Conservation (phyloP, 805 yeast genomes). For the Candida easanensis region DNA sequence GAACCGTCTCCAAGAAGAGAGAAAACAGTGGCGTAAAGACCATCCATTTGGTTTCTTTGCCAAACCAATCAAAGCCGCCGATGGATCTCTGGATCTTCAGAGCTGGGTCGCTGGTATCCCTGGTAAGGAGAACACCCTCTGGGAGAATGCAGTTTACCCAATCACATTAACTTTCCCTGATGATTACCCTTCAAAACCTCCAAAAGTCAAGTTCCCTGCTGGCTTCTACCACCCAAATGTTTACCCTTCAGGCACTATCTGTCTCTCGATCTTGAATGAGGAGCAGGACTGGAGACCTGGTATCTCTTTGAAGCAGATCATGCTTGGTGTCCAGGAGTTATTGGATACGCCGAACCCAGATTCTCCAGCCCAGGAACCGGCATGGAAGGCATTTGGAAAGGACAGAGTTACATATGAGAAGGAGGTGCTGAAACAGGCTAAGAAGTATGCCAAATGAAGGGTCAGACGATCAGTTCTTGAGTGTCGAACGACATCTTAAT, state of each 20-base stretch:
- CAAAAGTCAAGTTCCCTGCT: constrained; percentile 85
- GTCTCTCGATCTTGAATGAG: constrained; percentile 89
- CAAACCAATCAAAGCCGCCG: constrained; percentile 74
- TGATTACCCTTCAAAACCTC: constrained; percentile 96
- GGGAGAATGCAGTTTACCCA: constrained; percentile 92
- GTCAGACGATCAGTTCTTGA: neutral
- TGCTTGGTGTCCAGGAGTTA: constrained; percentile 88
- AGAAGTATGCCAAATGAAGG: constrained; percentile 50
- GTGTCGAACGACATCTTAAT: too few species aligned
- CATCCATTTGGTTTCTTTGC: constrained; percentile 98
- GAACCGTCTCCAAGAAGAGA: constrained; percentile 83
- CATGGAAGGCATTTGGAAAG: constrained; percentile 81
- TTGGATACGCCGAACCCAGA: constrained; percentile 88
- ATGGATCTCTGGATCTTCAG: constrained; percentile 82
- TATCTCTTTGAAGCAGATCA: constrained; percentile 83
- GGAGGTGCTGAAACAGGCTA: constrained; percentile 79
- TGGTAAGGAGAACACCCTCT: constrained; percentile 79
- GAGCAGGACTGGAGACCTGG: constrained; percentile 99
- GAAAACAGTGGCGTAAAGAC: constrained; percentile 97
- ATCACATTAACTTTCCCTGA: constrained; percentile 78
- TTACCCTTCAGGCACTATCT: constrained; percentile 95
- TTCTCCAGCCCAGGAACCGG: constrained; percentile 97
- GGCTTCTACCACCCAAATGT: constrained; percentile 96
- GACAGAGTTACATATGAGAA: constrained; percentile 69
- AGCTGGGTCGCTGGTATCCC: constrained; percentile 96